Evolutionary conservation across 371 early-diverging fungal species (phyloP).

Genomic region (Choanephora cucurbitarum): DNA sequence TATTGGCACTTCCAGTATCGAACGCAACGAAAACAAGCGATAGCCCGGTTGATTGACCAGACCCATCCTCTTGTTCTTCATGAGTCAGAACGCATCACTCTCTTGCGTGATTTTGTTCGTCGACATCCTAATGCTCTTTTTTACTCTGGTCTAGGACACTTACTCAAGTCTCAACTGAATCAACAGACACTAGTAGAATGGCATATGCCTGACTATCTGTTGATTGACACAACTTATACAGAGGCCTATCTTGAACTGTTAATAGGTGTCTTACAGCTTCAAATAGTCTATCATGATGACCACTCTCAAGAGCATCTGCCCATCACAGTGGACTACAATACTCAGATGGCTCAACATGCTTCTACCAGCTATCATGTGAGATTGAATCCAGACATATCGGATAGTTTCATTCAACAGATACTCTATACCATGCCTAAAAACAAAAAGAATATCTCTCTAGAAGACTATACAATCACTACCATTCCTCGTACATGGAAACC

Average conservation of each 20-base stretch:
- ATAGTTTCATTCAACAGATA: neutral
- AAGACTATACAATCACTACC: too few relatives aligned
- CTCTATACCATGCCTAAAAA: neutral
- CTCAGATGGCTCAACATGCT: neutral
- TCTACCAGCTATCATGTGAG: neutral
- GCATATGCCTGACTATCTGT: neutral
- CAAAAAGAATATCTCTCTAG: neutral
- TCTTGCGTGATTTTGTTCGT: neutral
- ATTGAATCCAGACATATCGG: neutral
- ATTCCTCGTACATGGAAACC: too few relatives aligned
- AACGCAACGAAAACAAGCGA: neutral
- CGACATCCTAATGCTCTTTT: neutral
- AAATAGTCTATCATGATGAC: neutral
- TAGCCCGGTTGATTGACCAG: neutral
- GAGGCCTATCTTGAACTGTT: neutral
- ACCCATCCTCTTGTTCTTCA: neutral
- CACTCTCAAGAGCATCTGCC: neutral
- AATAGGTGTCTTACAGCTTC: neutral
- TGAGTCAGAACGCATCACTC: neutral
- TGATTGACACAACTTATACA: neutral
- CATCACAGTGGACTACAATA: neutral
- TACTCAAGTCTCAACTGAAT: neutral
- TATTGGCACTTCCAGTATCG: neutral
- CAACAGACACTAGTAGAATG: neutral
- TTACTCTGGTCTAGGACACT: neutral